Percentiles rank a stretch among this genome's conserved stretches.
These are phyloP conservation scores for Chaetomium olivaceum DNA, from an alignment of 2,329 filamentous ascomycete genomes.

Conservation along the genomic window DNA sequence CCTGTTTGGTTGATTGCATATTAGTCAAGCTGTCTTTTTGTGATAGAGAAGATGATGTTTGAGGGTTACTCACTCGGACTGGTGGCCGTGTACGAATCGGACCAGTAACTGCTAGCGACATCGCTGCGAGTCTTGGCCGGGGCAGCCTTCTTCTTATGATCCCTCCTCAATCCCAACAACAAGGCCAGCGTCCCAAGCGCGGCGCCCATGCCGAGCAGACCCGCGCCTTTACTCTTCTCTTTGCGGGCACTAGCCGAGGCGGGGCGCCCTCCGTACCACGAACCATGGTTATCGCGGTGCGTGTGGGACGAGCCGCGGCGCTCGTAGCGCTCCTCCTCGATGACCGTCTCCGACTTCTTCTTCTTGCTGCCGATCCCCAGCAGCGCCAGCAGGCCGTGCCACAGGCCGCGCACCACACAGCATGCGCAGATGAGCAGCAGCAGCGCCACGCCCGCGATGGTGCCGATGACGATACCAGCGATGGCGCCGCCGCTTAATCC, in stretches of 20 bases:
- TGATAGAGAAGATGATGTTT: background rate
- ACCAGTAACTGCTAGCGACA: slow-evolving; percentile 54
- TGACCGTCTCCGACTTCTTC: slow-evolving; percentile 44
- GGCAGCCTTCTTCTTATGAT: slow-evolving; percentile 49
- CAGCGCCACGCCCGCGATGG: slow-evolving; percentile 65
- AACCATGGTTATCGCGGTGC: slow-evolving; percentile 55
- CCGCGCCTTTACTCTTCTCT: slow-evolving; percentile 53
- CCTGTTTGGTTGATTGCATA: slow-evolving; percentile 43
- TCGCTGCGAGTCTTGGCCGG: slow-evolving; percentile 46
- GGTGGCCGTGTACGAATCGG: slow-evolving; percentile 54
- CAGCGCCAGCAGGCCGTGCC: slow-evolving; percentile 59
- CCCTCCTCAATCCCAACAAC: slow-evolving; percentile 54
- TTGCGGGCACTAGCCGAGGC: slow-evolving; percentile 45
- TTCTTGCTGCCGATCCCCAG: slow-evolving; percentile 58
- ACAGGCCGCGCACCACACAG: slow-evolving; percentile 65
- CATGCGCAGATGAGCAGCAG: slow-evolving; percentile 73
- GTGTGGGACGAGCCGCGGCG: slow-evolving; percentile 40
- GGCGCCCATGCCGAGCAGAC: slow-evolving; percentile 56
- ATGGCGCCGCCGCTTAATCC: slow-evolving; percentile 71
- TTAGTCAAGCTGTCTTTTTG: background rate
- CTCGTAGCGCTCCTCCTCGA: slow-evolving; percentile 66
- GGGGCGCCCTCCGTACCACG: slow-evolving; percentile 55
- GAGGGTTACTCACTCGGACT: slow-evolving; percentile 52
- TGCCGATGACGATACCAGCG: slow-evolving; percentile 77
- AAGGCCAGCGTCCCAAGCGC: slow-evolving; percentile 53